These are phyloP conservation scores for Salvia hispanica DNA, from an alignment of 257 asterid species.

Conservation along the genomic window DNA sequence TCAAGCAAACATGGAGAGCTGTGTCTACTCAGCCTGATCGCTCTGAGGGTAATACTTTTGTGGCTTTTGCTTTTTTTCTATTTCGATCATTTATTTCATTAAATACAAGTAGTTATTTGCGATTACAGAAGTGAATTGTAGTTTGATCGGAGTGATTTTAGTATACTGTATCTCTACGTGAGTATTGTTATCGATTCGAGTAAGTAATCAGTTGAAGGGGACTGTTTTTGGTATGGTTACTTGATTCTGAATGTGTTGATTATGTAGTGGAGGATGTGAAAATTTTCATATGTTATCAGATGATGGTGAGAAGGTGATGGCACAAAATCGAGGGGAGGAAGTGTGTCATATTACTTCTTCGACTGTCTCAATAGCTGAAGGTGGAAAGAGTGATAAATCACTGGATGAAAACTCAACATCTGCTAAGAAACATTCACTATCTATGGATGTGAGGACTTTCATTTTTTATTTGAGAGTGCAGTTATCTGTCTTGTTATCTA, in stretches of 20 bases:
- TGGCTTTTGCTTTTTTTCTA: background rate
- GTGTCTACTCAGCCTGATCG: constrained; percentile 54
- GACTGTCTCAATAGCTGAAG: constrained; percentile 31
- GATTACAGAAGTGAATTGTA: background rate
- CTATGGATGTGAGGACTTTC: constrained; percentile 50
- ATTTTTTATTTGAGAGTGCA: constrained; percentile 1
- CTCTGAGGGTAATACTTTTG: constrained; percentile 37
- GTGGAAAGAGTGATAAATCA: constrained; percentile 30
- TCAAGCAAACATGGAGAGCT: constrained; percentile 55
- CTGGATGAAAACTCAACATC: constrained; percentile 32
- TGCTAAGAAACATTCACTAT: constrained; percentile 41
- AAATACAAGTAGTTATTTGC: background rate
- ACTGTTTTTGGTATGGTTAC: background rate
- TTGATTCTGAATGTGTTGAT: constrained; percentile 17
- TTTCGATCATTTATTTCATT: background rate
- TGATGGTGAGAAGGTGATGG: constrained; percentile 38
- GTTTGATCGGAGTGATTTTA: constrained; percentile 14
- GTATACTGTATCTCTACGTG: background rate
- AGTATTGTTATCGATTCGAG: background rate
- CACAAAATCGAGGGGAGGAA: constrained; percentile 34
- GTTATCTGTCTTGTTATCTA: constrained; percentile 9
- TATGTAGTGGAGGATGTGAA: constrained; percentile 29
- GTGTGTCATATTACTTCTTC: constrained; percentile 35
- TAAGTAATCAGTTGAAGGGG: background rate
- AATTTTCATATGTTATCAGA: constrained; percentile 31